These are phyloP conservation scores for Aureobasidium sp. DNA, from an alignment of 2,329 filamentous ascomycete genomes.

Conservation along the genomic window DNA sequence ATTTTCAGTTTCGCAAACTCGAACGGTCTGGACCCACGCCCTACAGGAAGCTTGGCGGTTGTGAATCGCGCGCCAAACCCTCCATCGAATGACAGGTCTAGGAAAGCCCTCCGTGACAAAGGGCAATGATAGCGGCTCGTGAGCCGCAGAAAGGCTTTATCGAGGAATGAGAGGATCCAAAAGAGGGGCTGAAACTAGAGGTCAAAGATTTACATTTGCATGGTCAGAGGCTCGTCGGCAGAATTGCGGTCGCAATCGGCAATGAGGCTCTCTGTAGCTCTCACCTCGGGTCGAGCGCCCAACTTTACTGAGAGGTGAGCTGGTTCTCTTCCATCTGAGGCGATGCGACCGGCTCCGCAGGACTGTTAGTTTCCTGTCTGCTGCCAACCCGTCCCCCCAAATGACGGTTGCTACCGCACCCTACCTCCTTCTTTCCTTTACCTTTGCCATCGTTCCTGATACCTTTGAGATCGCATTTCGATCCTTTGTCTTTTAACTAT, in stretches of 20 bases:
- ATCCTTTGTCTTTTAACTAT: background rate
- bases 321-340: background rate
- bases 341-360: background rate
- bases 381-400: background rate
- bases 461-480: background rate
- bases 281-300: background rate
- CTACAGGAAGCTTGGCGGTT: background rate
- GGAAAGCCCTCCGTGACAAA: background rate
- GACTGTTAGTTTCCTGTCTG: constrained; percentile 1
- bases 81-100: constrained; percentile 2
- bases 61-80: background rate
- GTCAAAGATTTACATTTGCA: background rate
- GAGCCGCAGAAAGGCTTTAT: background rate
- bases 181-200: background rate
- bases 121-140: background rate
- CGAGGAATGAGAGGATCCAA: background rate
- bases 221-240: background rate
- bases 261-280: background rate
- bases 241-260: background rate
- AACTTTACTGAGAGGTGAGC: background rate
- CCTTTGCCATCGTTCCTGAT: background rate
- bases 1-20: background rate
- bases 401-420: background rate
- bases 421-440: background rate
- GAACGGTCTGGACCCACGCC: background rate